Percentiles rank a stretch among this genome's conserved stretches.
Conservation (phyloP, 2,329 filamentous ascomycete genomes). For the Periconia macrospinosa region DNA sequence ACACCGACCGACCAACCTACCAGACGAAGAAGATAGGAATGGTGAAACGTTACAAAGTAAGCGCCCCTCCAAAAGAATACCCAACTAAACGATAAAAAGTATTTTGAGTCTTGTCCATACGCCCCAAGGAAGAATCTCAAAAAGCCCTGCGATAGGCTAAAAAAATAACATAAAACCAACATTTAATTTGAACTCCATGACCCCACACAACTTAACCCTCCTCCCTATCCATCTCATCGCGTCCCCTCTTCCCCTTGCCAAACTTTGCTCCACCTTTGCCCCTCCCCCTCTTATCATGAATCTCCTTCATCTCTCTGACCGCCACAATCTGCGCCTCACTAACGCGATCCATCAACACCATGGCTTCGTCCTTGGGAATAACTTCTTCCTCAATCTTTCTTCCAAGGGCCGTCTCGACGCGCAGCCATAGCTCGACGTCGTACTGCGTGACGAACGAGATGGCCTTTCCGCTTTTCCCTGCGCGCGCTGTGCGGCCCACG, state of each 20-base stretch:
- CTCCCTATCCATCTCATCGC: conserved; percentile 74
- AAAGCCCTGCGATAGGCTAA: too few species aligned
- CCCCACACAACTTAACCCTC: conserved; percentile 57
- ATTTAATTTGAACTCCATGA: neutral
- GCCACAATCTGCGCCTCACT: conserved; percentile 83
- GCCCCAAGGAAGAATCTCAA: too few species aligned
- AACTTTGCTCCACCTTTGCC: conserved; percentile 39
- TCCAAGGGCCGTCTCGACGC: conserved; percentile 81
- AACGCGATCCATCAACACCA: conserved; percentile 76
- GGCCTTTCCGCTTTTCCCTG: conserved; percentile 80
- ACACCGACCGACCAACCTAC: too few species aligned
- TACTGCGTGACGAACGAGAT: conserved; percentile 85
- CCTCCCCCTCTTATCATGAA: conserved; percentile 67
- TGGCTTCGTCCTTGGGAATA: conserved; percentile 78
- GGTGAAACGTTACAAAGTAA: too few species aligned
- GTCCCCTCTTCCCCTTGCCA: conserved; percentile 53
- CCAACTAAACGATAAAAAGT: too few species aligned
- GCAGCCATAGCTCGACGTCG: conserved; percentile 76
- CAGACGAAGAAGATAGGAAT: too few species aligned
- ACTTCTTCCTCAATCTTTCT: conserved; percentile 73
- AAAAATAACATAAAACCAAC: too few species aligned
- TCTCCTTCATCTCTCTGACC: conserved; percentile 76
- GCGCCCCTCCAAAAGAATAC: too few species aligned
- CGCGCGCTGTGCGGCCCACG: conserved; percentile 84
- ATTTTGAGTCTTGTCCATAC: too few species aligned